These are phyloP conservation scores for Apophysomyces variabilis DNA, from an alignment of 371 early-diverging fungal species.

Conservation along the genomic window DNA sequence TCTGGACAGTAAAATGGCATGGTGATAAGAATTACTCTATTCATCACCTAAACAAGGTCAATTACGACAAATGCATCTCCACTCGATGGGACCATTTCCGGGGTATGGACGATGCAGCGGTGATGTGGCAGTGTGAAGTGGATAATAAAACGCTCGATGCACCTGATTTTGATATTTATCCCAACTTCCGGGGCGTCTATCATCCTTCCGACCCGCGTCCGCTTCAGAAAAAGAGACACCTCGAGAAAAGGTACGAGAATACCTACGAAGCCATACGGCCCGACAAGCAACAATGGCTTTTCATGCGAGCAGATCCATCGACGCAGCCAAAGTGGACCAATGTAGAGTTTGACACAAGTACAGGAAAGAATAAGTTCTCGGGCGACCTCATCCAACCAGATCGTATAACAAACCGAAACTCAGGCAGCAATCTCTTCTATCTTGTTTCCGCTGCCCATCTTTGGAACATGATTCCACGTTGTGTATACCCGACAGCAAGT, in stretches of 20 bases:
- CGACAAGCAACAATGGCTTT: constrained; percentile 44
- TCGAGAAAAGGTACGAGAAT: constrained; percentile 22
- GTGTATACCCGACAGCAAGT: constrained; percentile 29
- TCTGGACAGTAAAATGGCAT: constrained; percentile 42
- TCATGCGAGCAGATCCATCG: constrained; percentile 30
- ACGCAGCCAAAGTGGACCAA: constrained; percentile 22
- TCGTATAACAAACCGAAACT: constrained; percentile 25
- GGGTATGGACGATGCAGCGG: constrained; percentile 39
- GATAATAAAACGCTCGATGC: constrained; percentile 31
- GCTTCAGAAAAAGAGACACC: constrained; percentile 10
- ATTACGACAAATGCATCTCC: constrained; percentile 40
- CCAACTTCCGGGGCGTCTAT: constrained; percentile 32
- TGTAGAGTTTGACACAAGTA: constrained; percentile 30
- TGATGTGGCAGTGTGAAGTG: constrained; percentile 41
- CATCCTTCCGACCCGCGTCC: constrained; percentile 31
- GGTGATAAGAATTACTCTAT: constrained; percentile 38
- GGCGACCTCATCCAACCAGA: constrained; percentile 28
- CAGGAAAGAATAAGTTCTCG: constrained; percentile 22
- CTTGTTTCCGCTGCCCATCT: constrained; percentile 38
- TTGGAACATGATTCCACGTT: constrained; percentile 41
- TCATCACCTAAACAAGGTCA: constrained; percentile 32
- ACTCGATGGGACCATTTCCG: constrained; percentile 38
- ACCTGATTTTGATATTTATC: constrained; percentile 36
- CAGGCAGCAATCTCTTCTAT: constrained; percentile 27
- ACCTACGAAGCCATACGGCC: constrained; percentile 34